These are phyloP conservation scores for Cocos nucifera DNA, from an alignment of 176 grass and related monocot genomes.

Conservation along the genomic window DNA sequence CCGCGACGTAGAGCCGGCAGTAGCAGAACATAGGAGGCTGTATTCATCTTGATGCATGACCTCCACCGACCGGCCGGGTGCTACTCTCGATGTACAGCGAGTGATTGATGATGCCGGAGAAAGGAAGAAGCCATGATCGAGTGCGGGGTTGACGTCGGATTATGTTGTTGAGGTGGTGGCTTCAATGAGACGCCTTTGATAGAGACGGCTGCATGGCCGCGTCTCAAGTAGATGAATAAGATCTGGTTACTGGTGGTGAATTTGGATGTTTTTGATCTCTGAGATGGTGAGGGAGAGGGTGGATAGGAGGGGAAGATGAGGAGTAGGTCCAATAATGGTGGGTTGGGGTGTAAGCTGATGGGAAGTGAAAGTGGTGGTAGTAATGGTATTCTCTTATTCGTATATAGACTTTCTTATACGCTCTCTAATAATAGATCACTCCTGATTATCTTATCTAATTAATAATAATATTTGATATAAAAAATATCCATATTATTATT, in stretches of 20 bases:
- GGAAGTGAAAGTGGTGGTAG: too few relatives aligned
- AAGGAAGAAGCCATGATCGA: background rate
- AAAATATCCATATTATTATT: too few relatives aligned
- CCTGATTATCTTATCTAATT: too few relatives aligned
- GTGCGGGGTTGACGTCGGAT: conserved; percentile 9
- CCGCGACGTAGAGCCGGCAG: conserved; percentile 44
- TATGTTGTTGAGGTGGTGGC: conserved; percentile 8
- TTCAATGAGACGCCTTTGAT: conserved; percentile 18
- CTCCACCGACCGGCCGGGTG: conserved; percentile 3
- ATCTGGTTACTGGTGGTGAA: conserved; percentile 37
- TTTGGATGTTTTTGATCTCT: conserved; percentile 56
- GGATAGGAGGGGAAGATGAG: conserved; percentile 13
- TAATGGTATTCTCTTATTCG: too few relatives aligned
- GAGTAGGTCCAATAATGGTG: too few relatives aligned
- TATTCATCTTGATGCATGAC: conserved; percentile 39
- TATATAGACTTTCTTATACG: too few relatives aligned
- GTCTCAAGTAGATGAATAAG: conserved; percentile 40
- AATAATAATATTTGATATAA: too few relatives aligned
- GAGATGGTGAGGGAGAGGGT: conserved; percentile 16
- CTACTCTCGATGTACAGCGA: background rate
- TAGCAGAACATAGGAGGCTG: conserved; percentile 45
- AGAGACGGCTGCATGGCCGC: conserved; percentile 28
- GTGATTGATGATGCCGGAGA: too few relatives aligned
- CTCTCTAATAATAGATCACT: too few relatives aligned
- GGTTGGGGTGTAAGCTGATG: too few relatives aligned